phyloP scores from a whole-genome alignment of 1,284 basidiomycete genomes.

The Ceratobasidium sp. region DNA sequence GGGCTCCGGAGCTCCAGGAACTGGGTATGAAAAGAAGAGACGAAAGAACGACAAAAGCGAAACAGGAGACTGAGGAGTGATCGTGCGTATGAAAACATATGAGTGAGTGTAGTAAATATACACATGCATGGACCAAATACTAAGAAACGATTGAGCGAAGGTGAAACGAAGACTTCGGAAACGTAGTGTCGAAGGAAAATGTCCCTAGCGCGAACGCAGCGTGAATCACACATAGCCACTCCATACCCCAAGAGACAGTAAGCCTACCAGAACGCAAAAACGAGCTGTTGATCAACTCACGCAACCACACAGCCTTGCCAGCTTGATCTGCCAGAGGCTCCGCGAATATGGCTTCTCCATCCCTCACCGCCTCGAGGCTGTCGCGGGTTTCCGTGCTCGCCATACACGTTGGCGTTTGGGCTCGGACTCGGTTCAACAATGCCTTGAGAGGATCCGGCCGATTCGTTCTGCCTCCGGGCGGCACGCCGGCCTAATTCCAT shows the following conservation, averaged over 20 bases:
- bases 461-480: conserved; percentile 25
- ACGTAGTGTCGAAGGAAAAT: neutral
- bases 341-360: conserved; percentile 31
- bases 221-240: conserved; percentile 41
- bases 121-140: conserved; percentile 26
- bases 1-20: conserved; percentile 41
- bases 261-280: conserved; percentile 41
- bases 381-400: conserved; percentile 25
- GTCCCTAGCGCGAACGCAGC: conserved; percentile 16
- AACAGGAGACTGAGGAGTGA: conserved; percentile 23
- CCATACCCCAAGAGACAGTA: conserved; percentile 26
- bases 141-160: conserved; percentile 27
- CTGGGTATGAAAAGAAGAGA: conserved; percentile 6
- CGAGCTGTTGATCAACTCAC: conserved; percentile 38
- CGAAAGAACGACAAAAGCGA: conserved; percentile 14
- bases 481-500: conserved; percentile 39
- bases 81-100: conserved; percentile 42
- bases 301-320: conserved; percentile 43
- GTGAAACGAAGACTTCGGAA: neutral
- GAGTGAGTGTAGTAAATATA: conserved; percentile 42
- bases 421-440: neutral
- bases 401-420: conserved; percentile 32
- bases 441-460: neutral
- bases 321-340: conserved; percentile 14
- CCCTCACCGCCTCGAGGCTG: conserved; percentile 39